Evolutionary conservation across 257 asterid species (phyloP), one percentile per base, ranked within the genome.

Genomic region (Verbena officinalis): DNA sequence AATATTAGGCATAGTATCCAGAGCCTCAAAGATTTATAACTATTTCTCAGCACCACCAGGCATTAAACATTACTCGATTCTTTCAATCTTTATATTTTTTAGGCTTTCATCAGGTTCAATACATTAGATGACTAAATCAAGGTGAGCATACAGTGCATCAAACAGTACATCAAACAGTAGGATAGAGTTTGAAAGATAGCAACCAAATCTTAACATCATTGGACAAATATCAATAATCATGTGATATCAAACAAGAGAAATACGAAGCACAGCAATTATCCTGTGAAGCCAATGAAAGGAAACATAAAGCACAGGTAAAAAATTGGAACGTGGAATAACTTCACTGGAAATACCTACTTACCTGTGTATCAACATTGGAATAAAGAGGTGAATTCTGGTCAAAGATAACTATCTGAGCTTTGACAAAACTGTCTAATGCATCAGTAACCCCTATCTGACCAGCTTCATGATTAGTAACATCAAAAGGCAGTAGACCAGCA

Each of bases 401-500:
- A 60, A 78, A 76, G 59, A 90, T 73, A 55, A 84, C 73, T 34
- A 90, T 82, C 76, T 93, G 99, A 72, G 99, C 96, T 78, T 84
- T 90, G 75, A 93, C 99, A 73, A 93, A 93, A 80, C 92, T 93
- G 79, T 84, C 88, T 59, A 84, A 70, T 55, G 90, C 78, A 61
- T 78, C 85, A 69, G 77, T 75, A 61, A 68, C 77, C 46, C 80
- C 86, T 40, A 51, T 19, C 31, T 78, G 65, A 75, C 83, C 81
- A 78, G 71, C 72, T 75, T 81, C 96, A 72, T 75, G 49, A 55
- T 77, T 72, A 44, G 68, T 36, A 53, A 66, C 62, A 55, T 81
- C 86, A 20, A 61, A 52, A 54, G 98, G 98, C 65, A 89, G 90
- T 55, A 93, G 64, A 64, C 88, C 95, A 73, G 81, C 69, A 64